Percentiles rank a stretch among this genome's conserved stretches.
phyloP scores from a whole-genome alignment of 2,329 filamentous ascomycete genomes.

The Grosmannia huntii region DNA sequence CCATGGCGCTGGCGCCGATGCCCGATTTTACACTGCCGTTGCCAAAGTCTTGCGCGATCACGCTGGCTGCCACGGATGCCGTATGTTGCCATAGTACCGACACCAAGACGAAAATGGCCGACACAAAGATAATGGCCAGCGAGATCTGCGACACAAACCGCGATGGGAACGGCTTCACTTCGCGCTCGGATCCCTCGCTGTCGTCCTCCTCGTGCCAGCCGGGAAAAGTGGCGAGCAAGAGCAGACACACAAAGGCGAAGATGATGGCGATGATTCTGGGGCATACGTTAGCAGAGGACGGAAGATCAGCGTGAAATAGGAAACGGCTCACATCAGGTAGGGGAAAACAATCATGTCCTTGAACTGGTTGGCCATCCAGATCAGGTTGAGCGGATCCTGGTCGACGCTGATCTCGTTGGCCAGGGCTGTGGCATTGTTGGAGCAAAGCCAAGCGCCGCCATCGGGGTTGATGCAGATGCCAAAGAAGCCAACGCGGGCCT shows the following conservation, averaged over 20 bases:
- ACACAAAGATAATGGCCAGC: slow-evolving; percentile 78
- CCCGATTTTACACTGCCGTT: slow-evolving; percentile 80
- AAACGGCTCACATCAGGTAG: slow-evolving; percentile 65
- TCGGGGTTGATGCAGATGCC: slow-evolving; percentile 93
- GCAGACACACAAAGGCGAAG: slow-evolving; percentile 89
- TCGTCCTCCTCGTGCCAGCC: slow-evolving; percentile 93
- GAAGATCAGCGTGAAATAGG: not conserved
- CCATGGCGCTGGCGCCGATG: slow-evolving; percentile 90
- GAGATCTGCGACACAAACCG: slow-evolving; percentile 86
- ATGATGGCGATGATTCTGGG: slow-evolving; percentile 88
- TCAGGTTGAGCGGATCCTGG: slow-evolving; percentile 90
- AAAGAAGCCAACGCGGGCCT: slow-evolving; percentile 93
- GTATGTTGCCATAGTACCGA: slow-evolving; percentile 84
- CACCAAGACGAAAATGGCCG: slow-evolving; percentile 60
- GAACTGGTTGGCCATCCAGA: slow-evolving; percentile 94
- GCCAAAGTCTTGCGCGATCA: slow-evolving; percentile 83
- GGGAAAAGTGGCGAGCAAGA: slow-evolving; percentile 91
- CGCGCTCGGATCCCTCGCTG: slow-evolving; percentile 66
- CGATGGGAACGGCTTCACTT: slow-evolving; percentile 89
- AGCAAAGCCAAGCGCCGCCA: slow-evolving; percentile 84
- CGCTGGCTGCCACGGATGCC: slow-evolving; percentile 85
- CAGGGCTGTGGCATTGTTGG: slow-evolving; percentile 88
- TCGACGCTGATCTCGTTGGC: slow-evolving; percentile 81
- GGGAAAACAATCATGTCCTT: slow-evolving; percentile 98
- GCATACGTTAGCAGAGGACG: slow-evolving; percentile 2